These are phyloP conservation scores for Colletotrichum plurivorum DNA, from an alignment of 2,329 filamentous ascomycete genomes.

Conservation along the genomic window DNA sequence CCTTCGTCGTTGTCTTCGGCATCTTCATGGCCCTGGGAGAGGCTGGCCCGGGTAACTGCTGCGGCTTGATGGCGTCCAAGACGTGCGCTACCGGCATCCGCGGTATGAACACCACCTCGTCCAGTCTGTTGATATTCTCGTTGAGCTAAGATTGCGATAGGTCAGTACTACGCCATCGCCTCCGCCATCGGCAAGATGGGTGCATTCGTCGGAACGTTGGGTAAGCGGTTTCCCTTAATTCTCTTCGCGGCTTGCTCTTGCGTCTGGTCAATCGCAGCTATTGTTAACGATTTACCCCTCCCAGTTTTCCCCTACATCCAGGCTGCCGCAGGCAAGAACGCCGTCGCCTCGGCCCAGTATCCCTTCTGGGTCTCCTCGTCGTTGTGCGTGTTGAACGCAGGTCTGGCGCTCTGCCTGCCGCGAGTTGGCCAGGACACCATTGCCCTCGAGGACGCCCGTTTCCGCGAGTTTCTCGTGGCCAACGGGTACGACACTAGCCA, in stretches of 20 bases:
- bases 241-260: too few species aligned
- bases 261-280: too few species aligned
- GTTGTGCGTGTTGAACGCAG: slow-evolving; percentile 82
- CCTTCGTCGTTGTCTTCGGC: slow-evolving; percentile 84
- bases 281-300: neutral
- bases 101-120: slow-evolving; percentile 56
- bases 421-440: slow-evolving; percentile 90
- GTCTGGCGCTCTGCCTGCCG: slow-evolving; percentile 72
- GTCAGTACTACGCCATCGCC: slow-evolving; percentile 76
- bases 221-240: neutral
- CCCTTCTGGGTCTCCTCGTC: slow-evolving; percentile 89
- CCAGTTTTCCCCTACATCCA: slow-evolving; percentile 80
- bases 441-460: slow-evolving; percentile 80
- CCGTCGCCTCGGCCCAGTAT: slow-evolving; percentile 78
- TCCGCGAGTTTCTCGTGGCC: slow-evolving; percentile 79
- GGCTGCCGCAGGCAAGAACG: slow-evolving; percentile 68
- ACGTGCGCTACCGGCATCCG: slow-evolving; percentile 90
- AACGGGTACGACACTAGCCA: slow-evolving; percentile 82
- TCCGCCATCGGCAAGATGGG: slow-evolving; percentile 83
- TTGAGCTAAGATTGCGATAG: neutral
- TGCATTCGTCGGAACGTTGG: slow-evolving; percentile 87
- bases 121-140: neutral
- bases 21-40: slow-evolving; percentile 85
- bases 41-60: slow-evolving; percentile 91
- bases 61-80: slow-evolving; percentile 88